Evolutionary conservation across 495 filamentous ascomycete genomes (phyloP).

Genomic region (Penicillium lagena): DNA sequence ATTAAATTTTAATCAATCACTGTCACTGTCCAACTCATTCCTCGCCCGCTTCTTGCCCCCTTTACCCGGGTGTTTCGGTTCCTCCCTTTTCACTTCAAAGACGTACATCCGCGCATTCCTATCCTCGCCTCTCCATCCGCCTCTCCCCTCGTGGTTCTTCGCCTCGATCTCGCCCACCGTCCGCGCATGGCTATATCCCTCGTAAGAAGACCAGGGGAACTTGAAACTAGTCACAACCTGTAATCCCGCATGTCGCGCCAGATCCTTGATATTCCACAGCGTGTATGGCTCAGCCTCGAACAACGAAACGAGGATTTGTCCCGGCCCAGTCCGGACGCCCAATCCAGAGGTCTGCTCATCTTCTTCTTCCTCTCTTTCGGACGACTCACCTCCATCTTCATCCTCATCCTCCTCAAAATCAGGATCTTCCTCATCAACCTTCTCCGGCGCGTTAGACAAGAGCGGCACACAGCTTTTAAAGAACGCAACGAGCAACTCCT

Average conservation of each 20-base stretch:
- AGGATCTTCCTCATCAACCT: conserved; percentile 17
- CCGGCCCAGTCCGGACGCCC: conserved; percentile 29
- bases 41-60: conserved; percentile 34
- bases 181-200: conserved; percentile 80
- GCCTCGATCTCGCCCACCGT: conserved; percentile 75
- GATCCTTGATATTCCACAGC: conserved; percentile 85
- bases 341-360: conserved; percentile 14
- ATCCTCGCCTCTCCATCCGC: conserved; percentile 74
- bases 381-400: conserved; percentile 8
- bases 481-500: conserved; percentile 79
- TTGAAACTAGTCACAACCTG: conserved; percentile 68
- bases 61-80: conserved; percentile 19
- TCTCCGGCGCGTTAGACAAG: conserved; percentile 33
- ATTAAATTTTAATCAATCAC: conserved; percentile 13
- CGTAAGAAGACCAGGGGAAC: conserved; percentile 70
- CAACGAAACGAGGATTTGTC: conserved; percentile 74
- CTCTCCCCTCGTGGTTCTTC: conserved; percentile 40
- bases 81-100: conserved; percentile 58
- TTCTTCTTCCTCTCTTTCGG: conserved; percentile 11
- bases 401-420: conserved; percentile 9
- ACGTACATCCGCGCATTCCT: conserved; percentile 70
- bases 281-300: conserved; percentile 94
- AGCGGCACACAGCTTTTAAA: conserved; percentile 58
- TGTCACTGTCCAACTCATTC: conserved; percentile 39
- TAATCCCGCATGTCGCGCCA: conserved; percentile 74